phyloP scores from a whole-genome alignment of 208 protist species.

The Leptomonas pyrrhocoris region DNA sequence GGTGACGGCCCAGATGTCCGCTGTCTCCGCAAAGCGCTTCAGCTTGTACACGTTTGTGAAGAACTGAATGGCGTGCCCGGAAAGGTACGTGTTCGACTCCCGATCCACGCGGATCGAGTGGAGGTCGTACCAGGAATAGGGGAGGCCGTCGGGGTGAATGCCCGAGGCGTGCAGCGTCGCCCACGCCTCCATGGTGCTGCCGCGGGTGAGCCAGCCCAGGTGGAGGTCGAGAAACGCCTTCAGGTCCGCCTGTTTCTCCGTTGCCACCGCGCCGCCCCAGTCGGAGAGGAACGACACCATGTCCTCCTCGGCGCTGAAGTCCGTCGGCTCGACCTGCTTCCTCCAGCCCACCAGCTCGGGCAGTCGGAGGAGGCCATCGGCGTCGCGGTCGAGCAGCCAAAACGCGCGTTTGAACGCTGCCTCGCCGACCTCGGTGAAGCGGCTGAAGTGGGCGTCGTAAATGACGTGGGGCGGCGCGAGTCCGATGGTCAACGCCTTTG shows the following conservation, averaged over 20 bases:
- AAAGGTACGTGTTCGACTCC: constrained; percentile 84
- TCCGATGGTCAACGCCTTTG: constrained; percentile 39
- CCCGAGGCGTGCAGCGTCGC: constrained; percentile 74
- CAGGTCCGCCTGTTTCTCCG: constrained; percentile 19
- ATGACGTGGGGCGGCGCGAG: constrained; percentile 79
- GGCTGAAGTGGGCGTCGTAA: constrained; percentile 54
- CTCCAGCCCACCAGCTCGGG: constrained; percentile 76
- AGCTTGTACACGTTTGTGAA: constrained; percentile 83
- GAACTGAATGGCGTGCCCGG: constrained; percentile 77
- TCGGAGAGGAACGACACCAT: constrained; percentile 35
- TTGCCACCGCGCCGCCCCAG: constrained; percentile 22
- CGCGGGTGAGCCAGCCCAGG: constrained; percentile 42
- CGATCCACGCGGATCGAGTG: constrained; percentile 58
- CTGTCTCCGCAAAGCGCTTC: constrained; percentile 44
- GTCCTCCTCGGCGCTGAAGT: constrained; percentile 41
- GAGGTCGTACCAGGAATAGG: constrained; percentile 85
- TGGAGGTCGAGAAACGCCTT: constrained; percentile 49
- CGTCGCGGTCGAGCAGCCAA: constrained; percentile 86
- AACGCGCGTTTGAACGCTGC: constrained; percentile 71
- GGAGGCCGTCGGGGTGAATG: constrained; percentile 66
- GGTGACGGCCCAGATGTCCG: constrained; percentile 79
- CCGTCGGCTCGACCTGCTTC: constrained; percentile 42
- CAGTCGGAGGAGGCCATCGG: constrained; percentile 57
- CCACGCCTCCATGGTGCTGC: constrained; percentile 61
- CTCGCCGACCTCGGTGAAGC: constrained; percentile 62